Percentiles rank a stretch among this genome's conserved stretches.
These are phyloP conservation scores for Cornus kousa DNA, from an alignment of 148 eudicot species.

Conservation along the genomic window DNA sequence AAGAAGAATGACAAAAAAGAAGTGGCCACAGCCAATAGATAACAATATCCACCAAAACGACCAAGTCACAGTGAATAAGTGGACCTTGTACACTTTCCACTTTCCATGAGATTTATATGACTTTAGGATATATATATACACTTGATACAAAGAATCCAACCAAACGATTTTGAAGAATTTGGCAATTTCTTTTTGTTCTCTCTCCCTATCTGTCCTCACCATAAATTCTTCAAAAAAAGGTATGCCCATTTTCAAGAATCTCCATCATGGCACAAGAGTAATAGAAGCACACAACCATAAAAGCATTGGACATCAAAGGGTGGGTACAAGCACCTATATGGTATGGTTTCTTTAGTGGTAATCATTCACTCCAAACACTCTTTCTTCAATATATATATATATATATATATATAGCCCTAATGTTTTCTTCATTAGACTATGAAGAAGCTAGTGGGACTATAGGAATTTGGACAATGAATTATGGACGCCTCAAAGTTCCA, in stretches of 20 bases:
- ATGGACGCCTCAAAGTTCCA: neutral
- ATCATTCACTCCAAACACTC: neutral
- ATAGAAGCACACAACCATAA: neutral
- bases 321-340: neutral
- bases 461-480: neutral
- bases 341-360: neutral
- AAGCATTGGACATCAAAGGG: neutral
- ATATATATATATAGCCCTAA: too few relatives aligned
- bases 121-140: neutral
- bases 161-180: neutral
- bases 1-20: neutral
- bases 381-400: too few relatives aligned
- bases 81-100: constrained; percentile 6
- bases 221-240: neutral
- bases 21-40: neutral
- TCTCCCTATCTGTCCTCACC: constrained; percentile 5
- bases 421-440: too few relatives aligned
- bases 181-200: neutral
- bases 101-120: neutral
- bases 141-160: neutral
- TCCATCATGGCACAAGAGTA: neutral
- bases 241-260: constrained; percentile 1
- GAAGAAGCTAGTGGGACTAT: too few relatives aligned
- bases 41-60: neutral
- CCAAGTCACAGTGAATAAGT: neutral